Evolutionary conservation across 2,329 filamentous ascomycete species (phyloP).

Genomic region (Aspergillus neoniger): DNA sequence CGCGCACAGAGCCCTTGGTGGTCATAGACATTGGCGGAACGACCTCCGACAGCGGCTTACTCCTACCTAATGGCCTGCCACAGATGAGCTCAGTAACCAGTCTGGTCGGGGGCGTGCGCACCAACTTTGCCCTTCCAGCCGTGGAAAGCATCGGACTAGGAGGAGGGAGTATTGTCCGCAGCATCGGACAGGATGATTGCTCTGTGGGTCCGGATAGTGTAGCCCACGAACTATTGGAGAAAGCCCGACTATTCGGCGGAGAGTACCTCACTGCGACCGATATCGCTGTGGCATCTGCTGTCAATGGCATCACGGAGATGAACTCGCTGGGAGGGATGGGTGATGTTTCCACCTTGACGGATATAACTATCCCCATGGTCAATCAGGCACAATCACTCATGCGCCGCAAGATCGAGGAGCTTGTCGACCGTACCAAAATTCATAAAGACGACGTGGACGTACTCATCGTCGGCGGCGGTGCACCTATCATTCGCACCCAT

Average conservation of each 20-base stretch:
- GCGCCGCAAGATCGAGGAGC: conserved; percentile 7
- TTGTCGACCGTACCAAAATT: conserved; percentile 13
- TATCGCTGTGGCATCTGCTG: conserved; percentile 42
- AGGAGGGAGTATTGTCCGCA: conserved; percentile 28
- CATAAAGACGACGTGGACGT: conserved; percentile 37
- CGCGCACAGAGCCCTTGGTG: conserved; percentile 33
- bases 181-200: conserved; percentile 40
- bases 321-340: conserved; percentile 9
- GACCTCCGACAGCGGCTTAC: conserved; percentile 63
- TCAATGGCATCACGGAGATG: background rate
- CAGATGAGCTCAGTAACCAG: conserved; percentile 23
- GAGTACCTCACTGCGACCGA: conserved; percentile 62
- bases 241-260: conserved; percentile 61
- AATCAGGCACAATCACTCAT: background rate
- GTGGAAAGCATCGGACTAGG: conserved; percentile 13
- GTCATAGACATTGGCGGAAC: conserved; percentile 70
- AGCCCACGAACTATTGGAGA: conserved; percentile 57
- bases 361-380: too few relatives aligned
- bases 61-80: conserved; percentile 64
- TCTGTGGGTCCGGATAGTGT: conserved; percentile 65
- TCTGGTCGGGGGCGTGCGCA: conserved; percentile 11
- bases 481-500: conserved; percentile 9
- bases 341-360: background rate
- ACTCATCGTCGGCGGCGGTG: conserved; percentile 65
- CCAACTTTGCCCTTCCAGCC: conserved; percentile 11